Evolutionary conservation across 306 rosid species (phyloP).

Genomic region (Vicia faba): DNA sequence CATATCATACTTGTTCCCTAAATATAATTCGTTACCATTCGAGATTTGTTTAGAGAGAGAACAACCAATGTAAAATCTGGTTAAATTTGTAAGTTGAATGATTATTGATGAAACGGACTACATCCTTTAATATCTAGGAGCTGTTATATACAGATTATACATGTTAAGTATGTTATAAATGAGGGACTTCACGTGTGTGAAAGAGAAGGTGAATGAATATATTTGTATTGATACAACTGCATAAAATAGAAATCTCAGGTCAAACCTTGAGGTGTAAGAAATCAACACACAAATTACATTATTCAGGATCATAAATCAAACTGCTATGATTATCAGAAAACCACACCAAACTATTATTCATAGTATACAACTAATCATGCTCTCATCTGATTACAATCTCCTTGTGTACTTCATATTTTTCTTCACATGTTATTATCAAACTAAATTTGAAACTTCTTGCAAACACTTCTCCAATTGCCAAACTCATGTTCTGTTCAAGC

Average conservation of each 20-base stretch:
- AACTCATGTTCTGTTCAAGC: conserved; percentile 32
- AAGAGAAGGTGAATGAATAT: neutral
- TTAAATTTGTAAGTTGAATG: too few relatives aligned
- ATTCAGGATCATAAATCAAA: conserved; percentile 8
- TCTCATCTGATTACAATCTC: conserved; percentile 8
- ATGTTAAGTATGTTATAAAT: too few relatives aligned
- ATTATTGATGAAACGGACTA: too few relatives aligned
- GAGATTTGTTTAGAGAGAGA: too few relatives aligned
- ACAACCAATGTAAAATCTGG: too few relatives aligned
- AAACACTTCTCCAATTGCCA: conserved; percentile 19
- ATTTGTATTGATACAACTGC: neutral
- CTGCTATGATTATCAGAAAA: neutral
- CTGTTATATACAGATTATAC: too few relatives aligned
- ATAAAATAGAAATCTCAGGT: neutral
- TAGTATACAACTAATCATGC: conserved; percentile 18
- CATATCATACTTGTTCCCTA: too few relatives aligned
- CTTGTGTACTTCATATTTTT: neutral
- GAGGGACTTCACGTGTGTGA: neutral
- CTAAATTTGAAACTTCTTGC: conserved; percentile 20
- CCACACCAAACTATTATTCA: conserved; percentile 7
- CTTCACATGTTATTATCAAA: neutral
- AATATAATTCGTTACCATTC: too few relatives aligned
- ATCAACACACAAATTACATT: conserved; percentile 27
- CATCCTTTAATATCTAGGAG: too few relatives aligned
- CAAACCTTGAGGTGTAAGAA: conserved; percentile 17